A percentile compares a stretch with the other conserved stretches of the same genome.
These are phyloP conservation scores for Myxozyma neotropica DNA, from an alignment of 805 yeast genomes.

Conservation along the genomic window DNA sequence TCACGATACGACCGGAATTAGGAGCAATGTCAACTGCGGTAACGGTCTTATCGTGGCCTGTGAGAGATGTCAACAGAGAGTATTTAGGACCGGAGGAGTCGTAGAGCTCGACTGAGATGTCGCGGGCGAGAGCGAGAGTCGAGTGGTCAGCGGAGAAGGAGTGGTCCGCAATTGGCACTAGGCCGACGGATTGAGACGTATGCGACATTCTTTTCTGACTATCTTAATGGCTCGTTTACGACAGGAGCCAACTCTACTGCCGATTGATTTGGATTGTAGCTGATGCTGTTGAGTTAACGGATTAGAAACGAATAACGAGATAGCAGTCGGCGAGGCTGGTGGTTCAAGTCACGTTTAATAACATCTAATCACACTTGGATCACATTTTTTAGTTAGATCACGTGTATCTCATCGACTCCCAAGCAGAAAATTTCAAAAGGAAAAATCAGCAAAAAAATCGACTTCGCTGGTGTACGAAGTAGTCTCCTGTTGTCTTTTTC, in stretches of 20 bases:
- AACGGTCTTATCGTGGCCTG: conserved; percentile 89
- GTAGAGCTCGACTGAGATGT: conserved; percentile 73
- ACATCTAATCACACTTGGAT: not conserved
- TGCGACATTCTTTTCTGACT: conserved; percentile 41
- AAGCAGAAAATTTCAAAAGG: not conserved
- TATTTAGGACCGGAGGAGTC: conserved; percentile 57
- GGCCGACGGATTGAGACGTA: conserved; percentile 65
- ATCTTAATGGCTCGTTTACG: conserved; percentile 41
- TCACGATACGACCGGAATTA: conserved; percentile 83
- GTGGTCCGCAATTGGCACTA: conserved; percentile 87
- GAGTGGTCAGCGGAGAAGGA: conserved; percentile 72
- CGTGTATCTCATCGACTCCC: not conserved
- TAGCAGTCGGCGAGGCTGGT: not conserved
- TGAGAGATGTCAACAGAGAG: conserved; percentile 62
- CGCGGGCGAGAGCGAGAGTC: conserved; percentile 79
- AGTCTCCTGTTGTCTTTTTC: no score
- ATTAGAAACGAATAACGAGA: not conserved
- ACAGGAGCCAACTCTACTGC: conserved; percentile 2
- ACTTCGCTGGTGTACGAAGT: not conserved
- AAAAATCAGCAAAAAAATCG: not conserved
- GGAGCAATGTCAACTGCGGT: conserved; percentile 89
- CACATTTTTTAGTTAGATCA: not conserved
- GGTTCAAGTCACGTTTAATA: not conserved
- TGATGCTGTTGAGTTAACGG: not conserved
- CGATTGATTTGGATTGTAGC: not conserved